These are phyloP conservation scores for Exophiala viscosa DNA, from an alignment of 2,329 filamentous ascomycete species.

Conservation along the genomic window DNA sequence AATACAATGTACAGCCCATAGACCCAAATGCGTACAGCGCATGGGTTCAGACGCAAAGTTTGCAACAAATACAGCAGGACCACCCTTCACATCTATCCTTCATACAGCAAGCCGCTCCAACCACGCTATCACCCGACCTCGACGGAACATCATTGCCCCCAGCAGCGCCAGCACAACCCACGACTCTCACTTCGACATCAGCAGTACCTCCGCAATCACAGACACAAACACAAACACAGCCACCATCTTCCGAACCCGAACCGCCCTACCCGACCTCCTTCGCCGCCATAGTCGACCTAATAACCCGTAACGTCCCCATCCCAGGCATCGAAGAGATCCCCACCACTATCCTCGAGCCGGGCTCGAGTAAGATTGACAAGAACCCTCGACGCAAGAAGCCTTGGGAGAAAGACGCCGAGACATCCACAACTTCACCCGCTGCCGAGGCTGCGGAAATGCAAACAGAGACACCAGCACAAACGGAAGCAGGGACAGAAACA, in stretches of 20 bases:
- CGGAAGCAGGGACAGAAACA: neutral
- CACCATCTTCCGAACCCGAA: constrained; percentile 14
- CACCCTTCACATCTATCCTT: too few species aligned
- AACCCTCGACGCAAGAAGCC: constrained; percentile 62
- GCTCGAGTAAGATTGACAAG: constrained; percentile 34
- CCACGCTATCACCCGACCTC: too few species aligned
- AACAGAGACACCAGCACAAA: neutral
- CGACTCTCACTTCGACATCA: too few species aligned
- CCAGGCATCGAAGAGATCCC: constrained; percentile 87
- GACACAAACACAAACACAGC: constrained; percentile 3
- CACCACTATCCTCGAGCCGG: constrained; percentile 64
- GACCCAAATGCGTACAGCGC: too few species aligned
- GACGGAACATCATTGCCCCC: neutral
- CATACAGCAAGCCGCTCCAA: too few species aligned
- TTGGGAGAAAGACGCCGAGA: constrained; percentile 67
- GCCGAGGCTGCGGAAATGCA: neutral
- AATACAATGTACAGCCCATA: too few species aligned
- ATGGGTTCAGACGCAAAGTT: too few species aligned
- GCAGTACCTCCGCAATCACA: constrained; percentile 3
- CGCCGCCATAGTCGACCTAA: constrained; percentile 78
- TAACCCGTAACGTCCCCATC: constrained; percentile 76
- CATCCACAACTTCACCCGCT: neutral
- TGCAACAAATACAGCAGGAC: too few species aligned
- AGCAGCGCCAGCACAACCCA: too few species aligned
- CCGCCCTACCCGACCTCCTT: constrained; percentile 79